phyloP scores from a whole-genome alignment of 2,329 filamentous ascomycete genomes.

The Trichoderma sp. region DNA sequence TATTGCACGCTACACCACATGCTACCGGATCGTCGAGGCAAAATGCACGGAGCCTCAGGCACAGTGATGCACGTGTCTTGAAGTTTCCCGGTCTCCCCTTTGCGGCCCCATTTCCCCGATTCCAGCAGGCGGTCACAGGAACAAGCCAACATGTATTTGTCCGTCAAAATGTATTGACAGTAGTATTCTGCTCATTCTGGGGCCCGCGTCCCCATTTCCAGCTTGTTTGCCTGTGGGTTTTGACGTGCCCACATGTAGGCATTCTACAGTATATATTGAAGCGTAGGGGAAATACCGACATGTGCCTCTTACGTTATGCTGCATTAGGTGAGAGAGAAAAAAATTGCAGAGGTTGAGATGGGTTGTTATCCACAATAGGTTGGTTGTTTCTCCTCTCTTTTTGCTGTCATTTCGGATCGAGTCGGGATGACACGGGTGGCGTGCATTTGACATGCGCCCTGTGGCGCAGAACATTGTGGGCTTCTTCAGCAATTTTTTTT shows the following conservation, averaged over 20 bases:
- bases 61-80: background rate
- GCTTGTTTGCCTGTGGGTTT: background rate
- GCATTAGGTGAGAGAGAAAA: background rate
- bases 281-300: background rate
- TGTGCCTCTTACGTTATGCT: background rate
- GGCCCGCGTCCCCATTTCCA: background rate
- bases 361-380: background rate
- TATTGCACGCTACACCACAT: background rate
- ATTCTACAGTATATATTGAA: background rate
- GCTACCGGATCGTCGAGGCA: background rate
- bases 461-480: slow-evolving; percentile 15
- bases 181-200: background rate
- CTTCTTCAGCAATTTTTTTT: background rate
- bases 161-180: background rate
- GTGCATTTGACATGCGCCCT: slow-evolving; percentile 10
- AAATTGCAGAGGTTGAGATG: background rate
- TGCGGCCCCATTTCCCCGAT: slow-evolving; percentile 1
- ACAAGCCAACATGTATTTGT: background rate
- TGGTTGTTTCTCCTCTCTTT: background rate
- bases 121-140: background rate
- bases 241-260: background rate
- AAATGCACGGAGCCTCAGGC: background rate
- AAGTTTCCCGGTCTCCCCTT: background rate
- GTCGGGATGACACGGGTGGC: slow-evolving; percentile 19
- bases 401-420: slow-evolving; percentile 10